These are phyloP conservation scores for Cladosporium sp. DNA, from an alignment of 2,329 filamentous ascomycete species.

Conservation along the genomic window DNA sequence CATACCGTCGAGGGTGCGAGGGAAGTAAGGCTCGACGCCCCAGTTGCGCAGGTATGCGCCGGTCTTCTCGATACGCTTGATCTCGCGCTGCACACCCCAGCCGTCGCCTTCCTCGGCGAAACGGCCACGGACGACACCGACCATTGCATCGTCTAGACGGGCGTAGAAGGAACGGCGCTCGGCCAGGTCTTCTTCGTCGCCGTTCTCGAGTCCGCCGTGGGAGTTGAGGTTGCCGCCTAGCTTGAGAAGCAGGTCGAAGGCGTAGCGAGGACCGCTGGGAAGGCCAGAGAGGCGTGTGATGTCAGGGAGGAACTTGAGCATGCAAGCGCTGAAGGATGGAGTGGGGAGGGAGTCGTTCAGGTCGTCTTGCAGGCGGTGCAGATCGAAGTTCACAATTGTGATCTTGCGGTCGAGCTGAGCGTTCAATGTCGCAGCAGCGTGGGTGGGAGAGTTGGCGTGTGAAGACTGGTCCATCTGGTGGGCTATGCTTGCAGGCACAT, in stretches of 20 bases:
- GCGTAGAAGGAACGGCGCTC: conserved; percentile 49
- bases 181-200: conserved; percentile 44
- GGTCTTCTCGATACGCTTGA: conserved; percentile 55
- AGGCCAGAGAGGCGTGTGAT: conserved; percentile 48
- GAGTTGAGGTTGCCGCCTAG: conserved; percentile 54
- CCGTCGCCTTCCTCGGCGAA: conserved; percentile 48
- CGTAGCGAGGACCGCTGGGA: conserved; percentile 45
- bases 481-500: conserved; percentile 50
- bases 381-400: conserved; percentile 55
- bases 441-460: conserved; percentile 33
- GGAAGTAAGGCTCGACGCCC: conserved; percentile 53
- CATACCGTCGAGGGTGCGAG: conserved; percentile 49
- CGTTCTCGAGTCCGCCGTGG: conserved; percentile 49
- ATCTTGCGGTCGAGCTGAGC: conserved; percentile 56
- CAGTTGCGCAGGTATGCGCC: conserved; percentile 49
- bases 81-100: conserved; percentile 49
- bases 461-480: conserved; percentile 50
- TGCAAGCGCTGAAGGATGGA: conserved; percentile 50
- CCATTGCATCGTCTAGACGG: conserved; percentile 48
- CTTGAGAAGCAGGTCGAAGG: conserved; percentile 53
- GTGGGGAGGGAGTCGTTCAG: conserved; percentile 52
- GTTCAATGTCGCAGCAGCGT: conserved; percentile 49
- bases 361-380: conserved; percentile 53
- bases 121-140: conserved; percentile 48
- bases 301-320: conserved; percentile 53